Conservation (phyloP, 2,329 filamentous ascomycete species). For the Botrytis galanthina region DNA sequence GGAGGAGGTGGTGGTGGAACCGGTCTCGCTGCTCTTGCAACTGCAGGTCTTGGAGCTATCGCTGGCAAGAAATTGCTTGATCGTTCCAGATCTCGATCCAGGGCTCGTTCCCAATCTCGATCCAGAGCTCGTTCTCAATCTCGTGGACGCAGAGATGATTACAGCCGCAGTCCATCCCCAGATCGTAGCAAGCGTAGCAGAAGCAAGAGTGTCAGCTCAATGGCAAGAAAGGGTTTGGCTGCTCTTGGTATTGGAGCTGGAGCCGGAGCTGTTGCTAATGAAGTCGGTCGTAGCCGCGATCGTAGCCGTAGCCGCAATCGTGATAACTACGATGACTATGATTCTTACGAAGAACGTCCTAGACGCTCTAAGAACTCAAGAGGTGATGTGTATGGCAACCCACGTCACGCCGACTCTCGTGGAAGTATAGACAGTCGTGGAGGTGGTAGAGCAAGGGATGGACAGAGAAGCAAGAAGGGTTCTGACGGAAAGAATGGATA, state of each 20-base stretch:
- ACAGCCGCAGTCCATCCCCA: constrained; percentile 36
- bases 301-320: constrained; percentile 31
- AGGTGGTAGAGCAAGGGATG: constrained; percentile 29
- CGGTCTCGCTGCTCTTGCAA: constrained; percentile 61
- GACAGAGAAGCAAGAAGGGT: constrained; percentile 32
- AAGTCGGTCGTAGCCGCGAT: constrained; percentile 26
- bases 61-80: constrained; percentile 59
- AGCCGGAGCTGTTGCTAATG: constrained; percentile 40
- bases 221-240: constrained; percentile 58
- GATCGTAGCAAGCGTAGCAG: constrained; percentile 50
- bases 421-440: constrained; percentile 30
- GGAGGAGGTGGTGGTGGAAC: constrained; percentile 44
- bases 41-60: constrained; percentile 59
- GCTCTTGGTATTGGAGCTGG: constrained; percentile 56
- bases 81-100: constrained; percentile 54
- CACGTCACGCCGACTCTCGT: constrained; percentile 35
- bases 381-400: constrained; percentile 34
- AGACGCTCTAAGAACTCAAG: constrained; percentile 14
- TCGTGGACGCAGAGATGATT: constrained; percentile 34
- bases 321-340: constrained; percentile 28
- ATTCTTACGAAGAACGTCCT: constrained; percentile 29
- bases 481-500: constrained; percentile 35
- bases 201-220: constrained; percentile 65
- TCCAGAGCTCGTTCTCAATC: constrained; percentile 39
- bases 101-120: constrained; percentile 21